phyloP scores from a whole-genome alignment of 2,329 filamentous ascomycete genomes.

The Achaetomium macrosporum region DNA sequence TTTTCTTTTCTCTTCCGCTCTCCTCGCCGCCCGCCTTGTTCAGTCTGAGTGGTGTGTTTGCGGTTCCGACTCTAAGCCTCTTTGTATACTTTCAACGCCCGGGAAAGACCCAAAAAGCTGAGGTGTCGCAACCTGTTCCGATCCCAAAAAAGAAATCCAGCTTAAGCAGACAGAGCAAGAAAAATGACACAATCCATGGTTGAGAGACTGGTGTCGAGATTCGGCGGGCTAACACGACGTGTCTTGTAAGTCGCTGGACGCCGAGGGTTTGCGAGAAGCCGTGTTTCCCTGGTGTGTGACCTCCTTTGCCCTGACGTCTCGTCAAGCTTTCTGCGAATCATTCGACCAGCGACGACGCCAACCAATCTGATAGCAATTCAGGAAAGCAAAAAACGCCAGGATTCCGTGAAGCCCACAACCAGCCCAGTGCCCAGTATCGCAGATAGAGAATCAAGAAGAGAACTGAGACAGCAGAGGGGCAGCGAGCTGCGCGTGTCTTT shows the following conservation, averaged over 20 bases:
- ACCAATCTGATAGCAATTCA: conserved; percentile 21
- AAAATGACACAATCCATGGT: conserved; percentile 22
- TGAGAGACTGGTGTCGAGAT: conserved; percentile 16
- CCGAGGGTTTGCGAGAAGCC: conserved; percentile 16
- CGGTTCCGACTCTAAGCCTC: conserved; percentile 16
- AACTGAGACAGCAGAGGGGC: conserved; percentile 28
- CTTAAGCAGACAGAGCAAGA: conserved; percentile 21
- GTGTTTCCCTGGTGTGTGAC: conserved; percentile 15
- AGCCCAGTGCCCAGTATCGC: conserved; percentile 19
- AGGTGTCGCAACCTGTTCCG: conserved; percentile 16
- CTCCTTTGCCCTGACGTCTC: conserved; percentile 12
- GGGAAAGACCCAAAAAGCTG: conserved; percentile 21
- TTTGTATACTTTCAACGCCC: conserved; percentile 18
- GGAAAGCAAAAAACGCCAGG: conserved; percentile 23
- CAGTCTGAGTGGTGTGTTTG: conserved; percentile 23
- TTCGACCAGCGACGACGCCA: conserved; percentile 24
- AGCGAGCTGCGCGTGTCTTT: conserved; percentile 24
- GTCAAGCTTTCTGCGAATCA: conserved; percentile 11
- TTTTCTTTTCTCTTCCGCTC: no score
- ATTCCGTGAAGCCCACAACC: conserved; percentile 18
- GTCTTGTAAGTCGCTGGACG: conserved; percentile 18
- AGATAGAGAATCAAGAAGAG: conserved; percentile 22
- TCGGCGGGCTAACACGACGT: conserved; percentile 18
- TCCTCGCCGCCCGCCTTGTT: conserved; percentile 12
- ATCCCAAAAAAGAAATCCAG: no score